These are phyloP conservation scores for Backusella mclennaniae DNA, from an alignment of 192 early-diverging fungal species.

Conservation along the genomic window DNA sequence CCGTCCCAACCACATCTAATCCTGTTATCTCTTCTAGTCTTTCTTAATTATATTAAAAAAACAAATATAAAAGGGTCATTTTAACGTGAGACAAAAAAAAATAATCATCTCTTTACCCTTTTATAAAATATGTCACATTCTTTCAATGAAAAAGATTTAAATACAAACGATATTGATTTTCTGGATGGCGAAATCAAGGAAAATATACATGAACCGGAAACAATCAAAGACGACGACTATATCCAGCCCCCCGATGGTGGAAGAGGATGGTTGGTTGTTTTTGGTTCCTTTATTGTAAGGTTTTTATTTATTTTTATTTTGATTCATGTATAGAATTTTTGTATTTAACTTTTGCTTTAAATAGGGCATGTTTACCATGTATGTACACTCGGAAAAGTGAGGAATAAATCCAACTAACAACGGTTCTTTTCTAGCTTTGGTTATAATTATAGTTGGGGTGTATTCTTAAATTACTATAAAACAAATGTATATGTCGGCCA, in stretches of 20 bases:
- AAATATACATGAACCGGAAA: background rate
- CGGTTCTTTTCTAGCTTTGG: conserved; percentile 34
- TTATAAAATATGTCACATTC: background rate
- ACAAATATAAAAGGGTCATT: background rate
- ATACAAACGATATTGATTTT: background rate
- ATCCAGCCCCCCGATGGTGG: conserved; percentile 44
- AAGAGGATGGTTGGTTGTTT: conserved; percentile 40
- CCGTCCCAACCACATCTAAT: background rate
- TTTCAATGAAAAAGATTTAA: background rate
- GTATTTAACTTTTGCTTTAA: background rate
- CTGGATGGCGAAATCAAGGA: background rate
- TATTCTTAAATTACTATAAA: conserved; percentile 47
- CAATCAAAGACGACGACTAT: background rate
- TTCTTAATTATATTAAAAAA: background rate
- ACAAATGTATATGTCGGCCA: conserved; percentile 38
- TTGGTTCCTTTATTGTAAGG: conserved; percentile 41
- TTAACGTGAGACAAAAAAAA: background rate
- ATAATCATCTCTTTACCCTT: background rate
- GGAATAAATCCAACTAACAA: background rate
- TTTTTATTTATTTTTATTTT: background rate
- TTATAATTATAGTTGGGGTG: conserved; percentile 46
- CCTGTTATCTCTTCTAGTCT: background rate
- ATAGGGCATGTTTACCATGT: conserved; percentile 28
- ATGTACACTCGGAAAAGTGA: background rate
- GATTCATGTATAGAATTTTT: background rate